Percentiles rank a stretch among this genome's conserved stretches.
These are phyloP conservation scores for Bretschneidera sinensis DNA, from an alignment of 345 rosid species.

Conservation along the genomic window DNA sequence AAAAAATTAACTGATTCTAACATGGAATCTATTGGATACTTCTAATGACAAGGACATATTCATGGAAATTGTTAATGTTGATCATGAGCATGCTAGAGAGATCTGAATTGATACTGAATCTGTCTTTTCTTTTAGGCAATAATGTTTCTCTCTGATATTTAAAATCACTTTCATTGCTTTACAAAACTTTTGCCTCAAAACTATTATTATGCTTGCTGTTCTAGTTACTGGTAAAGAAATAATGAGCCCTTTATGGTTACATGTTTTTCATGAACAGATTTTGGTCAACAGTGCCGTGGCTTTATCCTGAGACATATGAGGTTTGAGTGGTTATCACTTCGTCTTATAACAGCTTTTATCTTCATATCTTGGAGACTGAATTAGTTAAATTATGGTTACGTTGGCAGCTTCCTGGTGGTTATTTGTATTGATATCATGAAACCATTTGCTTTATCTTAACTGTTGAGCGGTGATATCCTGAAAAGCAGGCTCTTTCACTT, in stretches of 20 bases:
- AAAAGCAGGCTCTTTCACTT: not conserved
- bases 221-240: not conserved
- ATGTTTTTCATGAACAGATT: constrained; percentile 44
- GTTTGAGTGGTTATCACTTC: constrained; percentile 15
- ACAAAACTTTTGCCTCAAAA: not conserved
- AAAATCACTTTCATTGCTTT: not conserved
- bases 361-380: not conserved
- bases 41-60: not conserved
- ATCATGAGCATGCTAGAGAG: not conserved
- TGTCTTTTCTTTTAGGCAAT: not conserved
- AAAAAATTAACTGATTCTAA: no score
- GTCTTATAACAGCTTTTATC: not conserved
- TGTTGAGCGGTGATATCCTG: not conserved
- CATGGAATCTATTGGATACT: no score
- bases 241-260: constrained; percentile 4
- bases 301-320: constrained; percentile 93
- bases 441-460: not conserved
- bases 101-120: not conserved
- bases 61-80: not conserved
- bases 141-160: not conserved
- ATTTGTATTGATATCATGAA: not conserved
- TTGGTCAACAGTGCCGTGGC: constrained; percentile 84
- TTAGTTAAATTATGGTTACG: not conserved
- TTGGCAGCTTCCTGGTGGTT: not conserved
- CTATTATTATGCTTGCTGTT: constrained; percentile 5